These are phyloP conservation scores for Blastocystis sp. DNA, from an alignment of 352 stramenopile species.

Conservation along the genomic window DNA sequence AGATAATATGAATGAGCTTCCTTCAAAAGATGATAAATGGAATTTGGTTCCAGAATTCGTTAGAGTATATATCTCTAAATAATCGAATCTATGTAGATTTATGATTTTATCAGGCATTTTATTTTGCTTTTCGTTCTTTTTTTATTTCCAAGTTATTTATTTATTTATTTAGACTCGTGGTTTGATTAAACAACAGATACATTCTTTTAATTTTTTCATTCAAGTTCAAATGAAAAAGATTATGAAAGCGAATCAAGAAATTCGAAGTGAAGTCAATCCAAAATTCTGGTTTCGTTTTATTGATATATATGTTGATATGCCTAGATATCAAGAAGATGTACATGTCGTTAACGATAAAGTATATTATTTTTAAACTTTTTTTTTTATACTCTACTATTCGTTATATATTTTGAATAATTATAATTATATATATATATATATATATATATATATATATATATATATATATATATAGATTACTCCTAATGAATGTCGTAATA, in stretches of 20 bases:
- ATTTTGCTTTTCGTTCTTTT: not conserved
- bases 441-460: not conserved
- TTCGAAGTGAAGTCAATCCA: slow-evolving; percentile 66
- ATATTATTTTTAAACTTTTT: not conserved
- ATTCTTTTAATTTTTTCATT: slow-evolving; percentile 98
- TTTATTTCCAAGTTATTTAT: slow-evolving; percentile 38
- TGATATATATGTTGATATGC: slow-evolving; percentile 83
- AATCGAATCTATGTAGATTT: not conserved
- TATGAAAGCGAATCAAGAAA: slow-evolving; percentile 69
- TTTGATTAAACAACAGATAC: slow-evolving; percentile 89
- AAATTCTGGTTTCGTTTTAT: slow-evolving; percentile 97
- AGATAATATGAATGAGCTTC: too few species aligned
- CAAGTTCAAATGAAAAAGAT: slow-evolving; percentile 94
- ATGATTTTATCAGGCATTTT: slow-evolving; percentile 40
- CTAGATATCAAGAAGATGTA: slow-evolving; percentile 82
- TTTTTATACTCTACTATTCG: too few species aligned
- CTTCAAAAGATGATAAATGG: slow-evolving; percentile 72
- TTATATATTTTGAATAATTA: too few species aligned
- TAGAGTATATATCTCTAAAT: slow-evolving; percentile 43
- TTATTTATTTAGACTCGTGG: slow-evolving; percentile 52
- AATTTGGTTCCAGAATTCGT: slow-evolving; percentile 92
- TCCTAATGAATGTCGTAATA: slow-evolving; percentile 85
- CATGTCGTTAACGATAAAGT: slow-evolving; percentile 61
- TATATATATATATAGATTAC: slow-evolving; percentile 54
- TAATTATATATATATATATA: slow-evolving; percentile 4